phyloP scores from a whole-genome alignment of 225 moss, liverwort and hornwort species.

The Polytrichum commune region DNA sequence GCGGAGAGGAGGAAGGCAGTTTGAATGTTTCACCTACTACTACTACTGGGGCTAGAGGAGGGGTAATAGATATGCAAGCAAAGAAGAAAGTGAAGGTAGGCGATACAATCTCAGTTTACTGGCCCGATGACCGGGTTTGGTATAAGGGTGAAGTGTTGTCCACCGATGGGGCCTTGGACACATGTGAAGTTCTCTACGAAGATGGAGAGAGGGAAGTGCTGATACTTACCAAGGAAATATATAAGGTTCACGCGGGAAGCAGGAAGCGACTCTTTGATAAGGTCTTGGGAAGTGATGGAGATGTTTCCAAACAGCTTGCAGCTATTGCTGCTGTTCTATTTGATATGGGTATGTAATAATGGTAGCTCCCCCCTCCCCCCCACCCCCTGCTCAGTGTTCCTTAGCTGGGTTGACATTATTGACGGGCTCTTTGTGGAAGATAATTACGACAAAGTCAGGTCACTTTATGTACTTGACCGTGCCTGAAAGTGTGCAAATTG shows the following conservation, averaged over 20 bases:
- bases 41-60: constrained; percentile 4
- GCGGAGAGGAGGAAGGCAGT: neutral
- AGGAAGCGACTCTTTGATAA: constrained; percentile 12
- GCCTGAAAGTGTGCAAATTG: too few species aligned
- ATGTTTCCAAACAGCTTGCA: constrained; percentile 19
- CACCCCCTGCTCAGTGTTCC: neutral
- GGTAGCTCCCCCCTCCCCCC: too few species aligned
- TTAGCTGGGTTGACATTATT: too few species aligned
- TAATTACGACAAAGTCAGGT: neutral
- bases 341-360: constrained; percentile 21
- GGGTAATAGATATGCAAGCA: constrained; percentile 26
- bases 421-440: neutral
- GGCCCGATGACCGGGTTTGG: constrained; percentile 21
- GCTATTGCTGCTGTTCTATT: constrained; percentile 16
- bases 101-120: constrained; percentile 22
- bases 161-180: constrained; percentile 7
- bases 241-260: constrained; percentile 4
- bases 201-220: constrained; percentile 23
- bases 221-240: constrained; percentile 17
- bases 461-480: too few species aligned
- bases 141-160: constrained; percentile 24
- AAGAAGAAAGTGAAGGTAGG: constrained; percentile 20
- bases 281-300: constrained; percentile 18
- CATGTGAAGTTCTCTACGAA: constrained; percentile 24
- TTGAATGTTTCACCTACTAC: neutral